Base-by-base conservation (phyloP, 805 yeast species). In the Spencermartinsiella europaea region DNA sequence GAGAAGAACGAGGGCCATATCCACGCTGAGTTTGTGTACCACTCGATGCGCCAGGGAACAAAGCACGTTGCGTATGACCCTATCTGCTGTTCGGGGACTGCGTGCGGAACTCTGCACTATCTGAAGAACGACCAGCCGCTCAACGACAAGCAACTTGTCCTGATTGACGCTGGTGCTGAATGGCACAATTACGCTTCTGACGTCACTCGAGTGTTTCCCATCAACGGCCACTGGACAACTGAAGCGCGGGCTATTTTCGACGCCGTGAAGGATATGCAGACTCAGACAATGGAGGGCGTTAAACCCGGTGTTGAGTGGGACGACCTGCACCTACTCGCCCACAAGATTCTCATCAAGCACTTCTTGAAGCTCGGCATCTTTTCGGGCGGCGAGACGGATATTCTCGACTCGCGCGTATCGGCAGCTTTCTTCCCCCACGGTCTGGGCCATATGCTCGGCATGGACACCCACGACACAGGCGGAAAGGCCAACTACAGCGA, bases 151-250 rank as follows among this genome's bases (percentile, higher is more conserved):
- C 79, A 76, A 40, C 75, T 90, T 4, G 75, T 91, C 10, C 74
- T 91, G 51, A 82, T 91, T 45, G 99, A 91, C 69, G 97, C 98
- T 5, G 99, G 99, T 46, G 95, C 96, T 2, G 98, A 91, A 67
- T 91, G 97, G 96, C 77, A 79, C 53, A 81, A 87, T 63, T 91
- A 91, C 65, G 90, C 96, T 2, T 74, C 88, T 38, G 99, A 91
- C 63, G 96, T 93, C 37, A 93, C 99, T 14, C 77, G 99, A 62
- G 85, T 95, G 62, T 91, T 89, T 77, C 99, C 99, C 22, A 80
- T 88, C 46, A 76, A 73, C 51, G 99, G 99, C 4, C 80, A 82
- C 45, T 91, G 96, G 89, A 78, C 90, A 5, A 77, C 76, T 52
- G 98, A 93, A 61, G 95, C 91, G 58, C 74, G 85, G 54, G 86